Conservation (phyloP, 176 grass and related monocot species). For the Bothriochloa decipiens region DNA sequence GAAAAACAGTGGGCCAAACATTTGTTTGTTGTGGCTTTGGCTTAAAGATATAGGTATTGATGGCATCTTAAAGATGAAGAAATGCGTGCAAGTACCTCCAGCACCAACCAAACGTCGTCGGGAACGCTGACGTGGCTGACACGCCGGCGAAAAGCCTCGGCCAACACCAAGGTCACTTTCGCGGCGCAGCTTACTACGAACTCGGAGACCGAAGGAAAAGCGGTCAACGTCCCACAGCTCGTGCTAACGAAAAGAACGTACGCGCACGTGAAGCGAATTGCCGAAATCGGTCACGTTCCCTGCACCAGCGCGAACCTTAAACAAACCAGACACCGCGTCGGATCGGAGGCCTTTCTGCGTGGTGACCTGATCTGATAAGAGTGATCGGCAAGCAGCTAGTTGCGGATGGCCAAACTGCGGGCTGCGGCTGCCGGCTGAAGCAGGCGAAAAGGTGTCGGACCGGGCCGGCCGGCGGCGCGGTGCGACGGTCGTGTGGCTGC, state of each 20-base stretch:
- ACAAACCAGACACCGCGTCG: not conserved
- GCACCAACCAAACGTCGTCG: not conserved
- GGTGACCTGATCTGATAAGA: not conserved
- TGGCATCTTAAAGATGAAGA: constrained; percentile 24
- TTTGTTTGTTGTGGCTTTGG: too few species aligned
- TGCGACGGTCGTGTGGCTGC: not conserved
- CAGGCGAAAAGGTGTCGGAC: constrained; percentile 21
- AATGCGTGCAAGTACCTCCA: constrained; percentile 26
- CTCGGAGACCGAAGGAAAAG: not conserved
- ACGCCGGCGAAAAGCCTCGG: constrained; percentile 11
- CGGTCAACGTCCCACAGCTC: not conserved
- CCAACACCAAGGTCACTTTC: not conserved
- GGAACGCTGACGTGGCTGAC: not conserved
- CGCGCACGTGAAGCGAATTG: constrained; percentile 28
- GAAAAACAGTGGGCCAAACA: too few species aligned
- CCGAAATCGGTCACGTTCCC: not conserved
- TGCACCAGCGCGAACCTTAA: not conserved
- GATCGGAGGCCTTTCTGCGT: not conserved
- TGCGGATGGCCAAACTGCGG: constrained; percentile 24
- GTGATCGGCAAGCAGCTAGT: not conserved
- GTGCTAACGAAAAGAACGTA: not conserved
- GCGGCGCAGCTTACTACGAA: not conserved
- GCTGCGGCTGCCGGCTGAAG: not conserved
- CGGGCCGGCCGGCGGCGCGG: not conserved
- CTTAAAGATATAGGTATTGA: not conserved